Percentiles rank a stretch among this genome's conserved stretches.
These are phyloP conservation scores for Microstegium vimineum DNA, from an alignment of 176 grass and related monocot genomes.

Conservation along the genomic window DNA sequence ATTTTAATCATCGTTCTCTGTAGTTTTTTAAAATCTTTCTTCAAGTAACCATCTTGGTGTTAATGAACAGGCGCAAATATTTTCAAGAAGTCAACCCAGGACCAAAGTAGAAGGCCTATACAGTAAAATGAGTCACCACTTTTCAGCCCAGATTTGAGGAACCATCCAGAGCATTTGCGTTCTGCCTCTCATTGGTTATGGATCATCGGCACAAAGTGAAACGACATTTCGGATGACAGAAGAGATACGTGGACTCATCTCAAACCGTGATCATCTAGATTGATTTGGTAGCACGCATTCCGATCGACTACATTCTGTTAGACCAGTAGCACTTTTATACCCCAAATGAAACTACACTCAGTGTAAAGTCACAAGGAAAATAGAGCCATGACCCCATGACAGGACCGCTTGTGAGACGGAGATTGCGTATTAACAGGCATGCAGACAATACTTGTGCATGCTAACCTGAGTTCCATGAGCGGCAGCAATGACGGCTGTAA, in stretches of 20 bases:
- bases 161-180: not conserved
- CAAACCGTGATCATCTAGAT: not conserved
- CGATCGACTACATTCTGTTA: not conserved
- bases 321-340: not conserved
- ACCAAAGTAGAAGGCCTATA: constrained; percentile 41
- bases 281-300: constrained; percentile 8
- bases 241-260: constrained; percentile 2
- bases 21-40: constrained; percentile 2
- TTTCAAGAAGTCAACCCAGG: constrained; percentile 49
- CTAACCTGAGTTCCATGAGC: not conserved
- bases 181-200: not conserved
- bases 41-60: constrained; percentile 22
- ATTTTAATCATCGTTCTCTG: not conserved
- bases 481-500: not conserved
- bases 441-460: not conserved
- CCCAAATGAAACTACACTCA: not conserved
- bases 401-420: not conserved
- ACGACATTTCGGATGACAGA: not conserved
- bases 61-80: constrained; percentile 56
- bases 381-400: not conserved
- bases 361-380: not conserved
- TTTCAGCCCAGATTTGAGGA: constrained; percentile 22
- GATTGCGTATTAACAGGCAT: not conserved
- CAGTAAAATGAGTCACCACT: not conserved
- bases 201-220: not conserved